Evolutionary conservation across 768 basidiomycete species (phyloP), one percentile per base, ranked within the genome.

Genomic region (Suillus cothurnatus): DNA sequence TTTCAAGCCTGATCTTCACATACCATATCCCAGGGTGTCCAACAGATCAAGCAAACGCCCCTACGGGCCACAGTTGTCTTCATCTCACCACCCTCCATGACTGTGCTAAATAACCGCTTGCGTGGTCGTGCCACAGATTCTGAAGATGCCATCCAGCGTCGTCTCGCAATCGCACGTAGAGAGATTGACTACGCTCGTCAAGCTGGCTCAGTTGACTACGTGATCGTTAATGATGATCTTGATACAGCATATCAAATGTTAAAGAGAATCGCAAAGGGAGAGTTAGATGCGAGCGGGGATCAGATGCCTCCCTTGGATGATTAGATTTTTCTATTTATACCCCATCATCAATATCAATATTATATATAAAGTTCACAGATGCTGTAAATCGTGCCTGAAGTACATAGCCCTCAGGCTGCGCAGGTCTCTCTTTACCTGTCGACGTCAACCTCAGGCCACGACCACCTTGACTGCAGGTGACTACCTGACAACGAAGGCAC

Each of bases 141-240:
- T 15, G 88, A 90, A 23, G 84, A 83, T 0, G 86, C 90, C 11
- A 82, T 95, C 17, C 80, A 86, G 65, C 89, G 88, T 67, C 88
- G 97, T 4, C 85, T 99, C 4, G 82, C 85, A 0, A 91, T 90
- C 1, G 94, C 95, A 0, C 78, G 90, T 47, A 82, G 82, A 61
- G 97, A 99, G 77, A 85, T 98, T 67, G 82, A 88, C 67, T 98
- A 89, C 74, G 97, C 97, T 4, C 87, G 88, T 72, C 82, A 92
- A 71, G 84, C 86, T 2, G 85, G 84, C 41, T 83, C 84, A 1
- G 94, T 94, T 70, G 92, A 98, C 75, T 72, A 92, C 41, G 86
- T 97, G 64, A 88, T 98, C 66, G 87, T 98, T 65, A 99, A 98
- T 77, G 95, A 95, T 70, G 87, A 96, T 72, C 75, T 97, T 17